Percentiles rank a stretch among this genome's conserved stretches.
Conservation (phyloP, 164 flowering plant genomes). For the Litsea cubeba region DNA sequence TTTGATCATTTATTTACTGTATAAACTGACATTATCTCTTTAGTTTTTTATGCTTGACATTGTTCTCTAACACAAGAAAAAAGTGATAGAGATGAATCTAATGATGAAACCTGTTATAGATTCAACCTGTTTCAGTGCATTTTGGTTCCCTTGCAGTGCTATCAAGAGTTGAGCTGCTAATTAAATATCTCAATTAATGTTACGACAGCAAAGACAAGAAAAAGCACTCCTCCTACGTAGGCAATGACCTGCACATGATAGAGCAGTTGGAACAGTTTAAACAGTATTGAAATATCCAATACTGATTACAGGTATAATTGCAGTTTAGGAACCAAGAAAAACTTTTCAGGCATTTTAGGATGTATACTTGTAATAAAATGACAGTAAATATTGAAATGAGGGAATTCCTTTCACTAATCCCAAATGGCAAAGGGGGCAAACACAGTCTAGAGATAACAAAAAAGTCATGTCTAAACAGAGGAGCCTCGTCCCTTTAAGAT, state of each 20-base stretch:
- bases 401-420: neutral
- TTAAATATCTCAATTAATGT: slow-evolving; percentile 69
- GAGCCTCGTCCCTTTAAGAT: neutral
- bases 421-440: neutral
- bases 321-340: neutral
- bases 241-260: slow-evolving; percentile 54
- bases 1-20: no score
- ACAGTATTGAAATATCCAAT: no score
- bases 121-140: neutral
- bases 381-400: neutral
- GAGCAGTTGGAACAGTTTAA: neutral
- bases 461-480: neutral
- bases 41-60: no score
- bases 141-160: neutral
- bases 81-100: neutral
- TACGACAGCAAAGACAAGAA: slow-evolving; percentile 77
- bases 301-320: neutral
- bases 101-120: neutral
- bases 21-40: no score
- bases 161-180: slow-evolving; percentile 16
- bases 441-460: neutral
- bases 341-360: neutral
- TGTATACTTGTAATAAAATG: no score
- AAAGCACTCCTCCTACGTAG: slow-evolving; percentile 79
- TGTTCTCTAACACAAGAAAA: neutral